Evolutionary conservation across 805 yeast genomes (phyloP).

Genomic region (Candida orba): DNA sequence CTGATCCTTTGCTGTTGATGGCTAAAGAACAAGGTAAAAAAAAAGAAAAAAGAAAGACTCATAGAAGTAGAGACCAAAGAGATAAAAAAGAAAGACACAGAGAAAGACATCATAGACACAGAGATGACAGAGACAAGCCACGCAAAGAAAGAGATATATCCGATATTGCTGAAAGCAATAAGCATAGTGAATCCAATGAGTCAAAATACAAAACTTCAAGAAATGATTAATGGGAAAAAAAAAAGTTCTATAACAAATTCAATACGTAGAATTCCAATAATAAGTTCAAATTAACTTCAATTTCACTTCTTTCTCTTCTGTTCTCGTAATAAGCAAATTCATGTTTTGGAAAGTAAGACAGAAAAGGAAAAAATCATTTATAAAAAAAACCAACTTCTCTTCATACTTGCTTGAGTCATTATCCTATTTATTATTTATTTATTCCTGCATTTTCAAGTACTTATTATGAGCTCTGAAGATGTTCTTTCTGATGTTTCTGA

Average conservation of each 20-base stretch:
- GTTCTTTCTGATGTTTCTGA: neutral
- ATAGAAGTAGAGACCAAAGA: conserved; percentile 1
- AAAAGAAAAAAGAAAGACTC: neutral
- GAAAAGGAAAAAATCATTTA: too few relatives aligned
- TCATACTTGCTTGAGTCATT: too few relatives aligned
- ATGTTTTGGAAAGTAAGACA: too few relatives aligned
- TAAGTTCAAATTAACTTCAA: too few relatives aligned
- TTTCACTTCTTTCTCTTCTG: too few relatives aligned
- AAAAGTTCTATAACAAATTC: too few relatives aligned
- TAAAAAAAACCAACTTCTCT: too few relatives aligned
- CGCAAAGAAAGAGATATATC: neutral
- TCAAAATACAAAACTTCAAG: neutral
- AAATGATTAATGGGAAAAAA: neutral
- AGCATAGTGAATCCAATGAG: neutral
- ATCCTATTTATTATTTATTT: too few relatives aligned
- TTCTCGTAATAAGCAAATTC: too few relatives aligned
- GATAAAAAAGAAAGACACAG: neutral
- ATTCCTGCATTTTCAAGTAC: too few relatives aligned
- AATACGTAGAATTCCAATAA: too few relatives aligned
- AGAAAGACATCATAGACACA: neutral
- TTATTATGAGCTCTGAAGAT: too few relatives aligned
- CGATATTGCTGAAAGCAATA: neutral
- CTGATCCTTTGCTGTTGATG: conserved; percentile 22
- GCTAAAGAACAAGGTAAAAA: neutral
- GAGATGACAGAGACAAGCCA: neutral